phyloP scores from a whole-genome alignment of 2,329 filamentous ascomycete genomes.

The Stachybotrys elegans region DNA sequence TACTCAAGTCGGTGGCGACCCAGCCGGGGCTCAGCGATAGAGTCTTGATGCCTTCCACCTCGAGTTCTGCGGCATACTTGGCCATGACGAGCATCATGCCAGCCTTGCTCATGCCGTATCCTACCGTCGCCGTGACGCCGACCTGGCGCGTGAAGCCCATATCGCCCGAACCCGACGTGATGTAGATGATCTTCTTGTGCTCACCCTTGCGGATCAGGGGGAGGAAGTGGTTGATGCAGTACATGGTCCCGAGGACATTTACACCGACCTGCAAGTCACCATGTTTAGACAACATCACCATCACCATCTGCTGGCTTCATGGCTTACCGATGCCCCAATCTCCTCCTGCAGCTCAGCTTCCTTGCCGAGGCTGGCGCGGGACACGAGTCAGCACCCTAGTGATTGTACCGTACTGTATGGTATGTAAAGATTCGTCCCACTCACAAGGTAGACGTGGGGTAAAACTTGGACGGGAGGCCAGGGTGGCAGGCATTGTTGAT shows the following conservation, averaged over 20 bases:
- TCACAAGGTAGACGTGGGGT: not conserved
- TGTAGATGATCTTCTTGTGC: constrained; percentile 35
- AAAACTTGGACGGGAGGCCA: constrained; percentile 16
- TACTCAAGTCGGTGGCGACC: constrained; percentile 7
- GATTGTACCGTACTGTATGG: too few species aligned
- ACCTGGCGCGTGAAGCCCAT: constrained; percentile 16
- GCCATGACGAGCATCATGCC: constrained; percentile 33
- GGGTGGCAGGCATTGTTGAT: constrained; percentile 27
- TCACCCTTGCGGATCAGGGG: constrained; percentile 31
- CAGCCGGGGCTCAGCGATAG: constrained; percentile 11
- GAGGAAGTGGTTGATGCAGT: constrained; percentile 30
- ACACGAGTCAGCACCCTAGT: constrained; percentile 7
- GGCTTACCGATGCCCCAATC: not conserved
- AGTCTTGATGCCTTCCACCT: constrained; percentile 9
- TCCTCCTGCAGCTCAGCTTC: not conserved
- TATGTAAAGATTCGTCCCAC: not conserved
- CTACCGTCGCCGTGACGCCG: constrained; percentile 16
- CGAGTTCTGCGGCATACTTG: constrained; percentile 30
- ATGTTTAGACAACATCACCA: too few species aligned
- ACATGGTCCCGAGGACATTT: not conserved
- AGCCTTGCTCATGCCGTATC: constrained; percentile 33
- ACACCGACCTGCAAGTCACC: not conserved
- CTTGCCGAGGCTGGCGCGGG: constrained; percentile 10
- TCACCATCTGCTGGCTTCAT: too few species aligned
- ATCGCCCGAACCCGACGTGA: constrained; percentile 31